Percentiles rank a stretch among this genome's conserved stretches.
Evolutionary conservation across 768 basidiomycete genomes (phyloP).

Genomic region (Kwoniella dejecticola): DNA sequence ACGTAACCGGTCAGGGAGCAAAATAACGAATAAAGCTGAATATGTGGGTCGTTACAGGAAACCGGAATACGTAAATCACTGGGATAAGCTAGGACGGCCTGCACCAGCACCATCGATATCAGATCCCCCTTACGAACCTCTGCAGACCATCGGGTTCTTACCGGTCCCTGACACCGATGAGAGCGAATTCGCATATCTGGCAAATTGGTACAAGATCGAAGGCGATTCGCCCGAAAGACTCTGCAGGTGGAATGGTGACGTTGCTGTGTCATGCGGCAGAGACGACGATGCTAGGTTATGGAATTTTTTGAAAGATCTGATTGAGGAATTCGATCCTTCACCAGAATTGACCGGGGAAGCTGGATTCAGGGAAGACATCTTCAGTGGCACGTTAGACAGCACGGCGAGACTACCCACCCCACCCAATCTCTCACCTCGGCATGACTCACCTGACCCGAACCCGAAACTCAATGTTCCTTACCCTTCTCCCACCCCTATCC

Average conservation of each 20-base stretch:
- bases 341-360: background rate
- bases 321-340: conserved; percentile 41
- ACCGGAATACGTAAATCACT: conserved; percentile 43
- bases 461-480: conserved; percentile 1
- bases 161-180: conserved; percentile 32
- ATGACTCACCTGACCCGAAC: background rate
- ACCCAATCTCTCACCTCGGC: conserved; percentile 16
- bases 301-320: conserved; percentile 34
- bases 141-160: conserved; percentile 39
- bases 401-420: conserved; percentile 21
- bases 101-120: conserved; percentile 40
- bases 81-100: conserved; percentile 43
- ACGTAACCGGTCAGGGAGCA: background rate
- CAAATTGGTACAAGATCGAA: conserved; percentile 43
- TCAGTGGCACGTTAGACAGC: conserved; percentile 18
- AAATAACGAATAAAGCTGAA: background rate
- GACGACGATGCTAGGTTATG: conserved; percentile 44
- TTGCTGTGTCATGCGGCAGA: conserved; percentile 38
- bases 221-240: conserved; percentile 35
- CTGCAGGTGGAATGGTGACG: conserved; percentile 47
- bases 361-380: conserved; percentile 36
- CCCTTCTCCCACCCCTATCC: conserved; percentile 16
- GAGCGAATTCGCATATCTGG: conserved; percentile 48
- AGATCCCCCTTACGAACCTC: conserved; percentile 47
- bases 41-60: conserved; percentile 30